Evolutionary conservation across 2,329 filamentous ascomycete genomes (phyloP).

Genomic region (Raffaelea ambrosiae): DNA sequence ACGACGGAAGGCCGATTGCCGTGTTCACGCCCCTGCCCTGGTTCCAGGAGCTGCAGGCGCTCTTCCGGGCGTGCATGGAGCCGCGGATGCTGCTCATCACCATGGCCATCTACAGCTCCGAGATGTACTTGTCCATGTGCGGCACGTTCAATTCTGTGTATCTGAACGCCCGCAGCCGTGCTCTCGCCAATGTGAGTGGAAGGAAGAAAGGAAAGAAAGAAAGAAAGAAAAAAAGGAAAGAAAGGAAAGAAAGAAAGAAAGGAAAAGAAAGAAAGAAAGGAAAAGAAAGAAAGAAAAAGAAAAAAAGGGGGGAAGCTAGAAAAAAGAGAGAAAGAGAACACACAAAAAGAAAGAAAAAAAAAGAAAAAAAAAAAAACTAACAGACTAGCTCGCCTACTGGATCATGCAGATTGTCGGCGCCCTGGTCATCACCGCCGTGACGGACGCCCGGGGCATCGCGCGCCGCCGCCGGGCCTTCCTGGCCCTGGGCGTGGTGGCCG

Average conservation of each 20-base stretch:
- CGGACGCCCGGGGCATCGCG: background rate
- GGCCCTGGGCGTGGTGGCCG: background rate
- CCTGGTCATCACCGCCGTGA: background rate
- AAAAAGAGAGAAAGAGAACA: no score
- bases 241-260: no score
- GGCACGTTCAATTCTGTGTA: background rate
- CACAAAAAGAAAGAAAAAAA: no score
- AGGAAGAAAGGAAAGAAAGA: background rate
- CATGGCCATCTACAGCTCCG: slow-evolving; percentile 1
- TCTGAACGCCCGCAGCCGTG: slow-evolving; percentile 1
- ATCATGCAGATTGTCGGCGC: slow-evolving; percentile 1
- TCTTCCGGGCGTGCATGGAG: background rate
- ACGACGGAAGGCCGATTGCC: background rate
- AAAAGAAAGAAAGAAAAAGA: no score
- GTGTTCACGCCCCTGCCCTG: slow-evolving; percentile 1
- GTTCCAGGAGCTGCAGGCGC: background rate
- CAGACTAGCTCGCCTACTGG: background rate
- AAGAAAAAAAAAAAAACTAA: no score
- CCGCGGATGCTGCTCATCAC: slow-evolving; percentile 1
- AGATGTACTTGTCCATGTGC: slow-evolving; percentile 1
- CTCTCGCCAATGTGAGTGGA: background rate
- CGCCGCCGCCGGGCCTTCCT: background rate
- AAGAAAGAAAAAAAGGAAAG: no score
- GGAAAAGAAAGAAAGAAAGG: no score
- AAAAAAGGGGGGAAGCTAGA: no score